Conservation (phyloP, 805 yeast species). For the Cyberlindnera sargentensis region DNA sequence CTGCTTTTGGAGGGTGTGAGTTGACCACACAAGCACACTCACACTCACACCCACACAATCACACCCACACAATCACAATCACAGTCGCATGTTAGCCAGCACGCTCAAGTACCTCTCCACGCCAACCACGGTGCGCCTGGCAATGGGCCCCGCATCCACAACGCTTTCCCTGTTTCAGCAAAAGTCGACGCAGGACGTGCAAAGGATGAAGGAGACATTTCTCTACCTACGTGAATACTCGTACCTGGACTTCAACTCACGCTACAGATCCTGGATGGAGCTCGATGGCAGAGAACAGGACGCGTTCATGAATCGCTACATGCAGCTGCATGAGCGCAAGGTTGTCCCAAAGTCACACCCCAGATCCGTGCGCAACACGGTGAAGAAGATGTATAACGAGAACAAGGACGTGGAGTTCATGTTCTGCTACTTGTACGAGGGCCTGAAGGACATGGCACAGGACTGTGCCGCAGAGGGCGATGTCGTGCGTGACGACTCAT, state of each 20-base stretch:
- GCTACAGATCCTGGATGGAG: slow-evolving; percentile 14
- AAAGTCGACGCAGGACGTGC: slow-evolving; percentile 3
- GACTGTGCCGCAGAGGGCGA: slow-evolving; percentile 4
- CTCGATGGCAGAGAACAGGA: slow-evolving; percentile 7
- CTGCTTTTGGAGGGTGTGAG: too few species aligned
- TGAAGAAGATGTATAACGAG: slow-evolving; percentile 9
- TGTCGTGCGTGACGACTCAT: slow-evolving; percentile 11
- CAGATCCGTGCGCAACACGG: slow-evolving; percentile 6
- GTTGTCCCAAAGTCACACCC: slow-evolving; percentile 8
- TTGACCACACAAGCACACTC: neutral
- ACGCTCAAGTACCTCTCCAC: slow-evolving; percentile 12
- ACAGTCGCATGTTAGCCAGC: slow-evolving; percentile 3
- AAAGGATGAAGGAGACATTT: slow-evolving; percentile 5
- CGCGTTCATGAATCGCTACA: slow-evolving; percentile 3
- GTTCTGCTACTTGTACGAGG: slow-evolving; percentile 13
- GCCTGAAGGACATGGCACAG: slow-evolving; percentile 8
- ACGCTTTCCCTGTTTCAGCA: slow-evolving; percentile 8
- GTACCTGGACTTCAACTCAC: slow-evolving; percentile 7
- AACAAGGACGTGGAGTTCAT: slow-evolving; percentile 13
- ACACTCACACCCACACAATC: neutral
- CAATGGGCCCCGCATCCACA: slow-evolving; percentile 6
- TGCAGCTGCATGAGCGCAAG: slow-evolving; percentile 6
- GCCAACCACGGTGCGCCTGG: slow-evolving; percentile 8
- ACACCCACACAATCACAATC: too few species aligned
- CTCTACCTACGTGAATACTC: slow-evolving; percentile 8